Conservation (phyloP, 768 basidiomycete genomes). For the Termitomyces sp. region DNA sequence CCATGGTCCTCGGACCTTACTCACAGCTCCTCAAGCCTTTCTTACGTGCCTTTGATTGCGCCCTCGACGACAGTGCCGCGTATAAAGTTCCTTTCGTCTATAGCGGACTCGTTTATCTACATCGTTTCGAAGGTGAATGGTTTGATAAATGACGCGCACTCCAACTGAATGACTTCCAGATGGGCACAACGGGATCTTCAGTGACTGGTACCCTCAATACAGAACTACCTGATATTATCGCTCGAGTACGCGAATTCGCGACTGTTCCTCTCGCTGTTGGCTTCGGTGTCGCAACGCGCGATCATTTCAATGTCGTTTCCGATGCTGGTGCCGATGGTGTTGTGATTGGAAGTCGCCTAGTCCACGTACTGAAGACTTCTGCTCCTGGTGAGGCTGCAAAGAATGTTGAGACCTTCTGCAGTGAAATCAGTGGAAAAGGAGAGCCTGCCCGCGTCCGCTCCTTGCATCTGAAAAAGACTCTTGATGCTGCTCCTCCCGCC, state of each 20-base stretch:
- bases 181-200: constrained; percentile 97
- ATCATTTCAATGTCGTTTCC: constrained; percentile 83
- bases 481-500: constrained; percentile 22
- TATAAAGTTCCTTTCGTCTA: constrained; percentile 85
- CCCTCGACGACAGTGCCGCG: constrained; percentile 87
- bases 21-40: constrained; percentile 49
- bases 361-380: constrained; percentile 71
- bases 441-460: constrained; percentile 31
- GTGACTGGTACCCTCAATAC: constrained; percentile 64
- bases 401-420: constrained; percentile 70
- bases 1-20: not conserved
- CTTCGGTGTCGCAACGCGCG: constrained; percentile 89
- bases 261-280: constrained; percentile 89
- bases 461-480: constrained; percentile 20
- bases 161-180: constrained; percentile 34
- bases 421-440: constrained; percentile 52
- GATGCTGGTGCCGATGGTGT: constrained; percentile 93
- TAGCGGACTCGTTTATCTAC: constrained; percentile 97
- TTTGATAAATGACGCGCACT: not conserved
- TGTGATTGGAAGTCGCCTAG: constrained; percentile 87
- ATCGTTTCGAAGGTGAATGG: constrained; percentile 85
- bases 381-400: constrained; percentile 38
- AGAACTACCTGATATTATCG: constrained; percentile 78
- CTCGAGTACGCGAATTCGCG: constrained; percentile 75
- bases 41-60: constrained; percentile 93